Evolutionary conservation across 139 green algal species (phyloP), one percentile per base, ranked within the genome.

Genomic region (Zygnema cylindricum): DNA sequence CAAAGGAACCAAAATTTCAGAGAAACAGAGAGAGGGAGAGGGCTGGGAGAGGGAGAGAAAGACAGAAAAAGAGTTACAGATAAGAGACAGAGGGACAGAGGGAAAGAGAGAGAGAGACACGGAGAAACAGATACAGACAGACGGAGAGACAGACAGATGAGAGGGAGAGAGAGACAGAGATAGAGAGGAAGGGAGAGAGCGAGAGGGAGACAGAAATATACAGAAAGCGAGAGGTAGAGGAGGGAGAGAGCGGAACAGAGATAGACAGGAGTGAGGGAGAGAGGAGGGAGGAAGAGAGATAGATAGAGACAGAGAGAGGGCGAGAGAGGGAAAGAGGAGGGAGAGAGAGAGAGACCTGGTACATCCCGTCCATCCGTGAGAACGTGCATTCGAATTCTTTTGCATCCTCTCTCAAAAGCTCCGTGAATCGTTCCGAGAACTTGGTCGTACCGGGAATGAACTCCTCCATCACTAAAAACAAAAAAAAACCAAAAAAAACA

Each of bases 331-430:
- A 63, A 63, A 16, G 49, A 63, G 49, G 49, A 63, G 49, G 16
- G 49, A 63, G 49, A 7, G 49, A 63, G 49, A 63, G 49, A 7
- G 49, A 16, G 96, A 82, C 98, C 96, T 2, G 96, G 94, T 35
- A 98, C 97, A 90, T 99, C 97, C 3, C 97, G 95, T 2, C 97
- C 97, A 86, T 98, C 97, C 3, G 95, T 98, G 11, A 99, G 95
- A 25, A 98, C 84, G 93, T 99, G 97, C 86, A 98, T 76, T 33
- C 96, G 93, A 41, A 99, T 95, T 42, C 90, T 87, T 93, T 98
- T 98, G 84, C 95, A 95, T 38, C 97, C 97, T 40, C 93, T 89
- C 88, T 95, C 93, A 1, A 94, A 94, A 21, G 95, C 94, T 55
- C 96, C 96, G 25, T 89, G 73, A 1, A 38, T 36, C 2, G 41